Evolutionary conservation across 1,284 basidiomycete genomes (phyloP), one percentile per base, ranked within the genome.

Genomic region (Boletus nobilissimus): DNA sequence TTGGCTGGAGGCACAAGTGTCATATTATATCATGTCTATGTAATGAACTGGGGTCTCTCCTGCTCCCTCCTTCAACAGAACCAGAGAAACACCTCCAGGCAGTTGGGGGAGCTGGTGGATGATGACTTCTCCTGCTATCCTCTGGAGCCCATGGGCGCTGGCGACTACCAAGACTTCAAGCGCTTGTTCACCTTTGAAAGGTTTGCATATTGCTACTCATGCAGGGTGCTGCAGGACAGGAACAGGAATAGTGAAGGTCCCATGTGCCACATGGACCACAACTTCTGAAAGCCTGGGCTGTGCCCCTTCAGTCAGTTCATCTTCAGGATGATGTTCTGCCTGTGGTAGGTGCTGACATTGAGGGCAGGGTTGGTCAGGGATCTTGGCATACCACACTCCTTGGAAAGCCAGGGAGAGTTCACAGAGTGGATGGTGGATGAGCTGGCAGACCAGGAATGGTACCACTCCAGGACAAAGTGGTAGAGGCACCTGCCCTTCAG

Each of bases 51-150:
- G 38, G 51, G 69, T 19, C 46, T 34, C 43, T 46, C 36, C 34
- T 9, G 26, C 34, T 72, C 71, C 26, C 34, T 39, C 57, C 43
- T 72, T 36, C 43, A 40, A 74, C 76, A 77, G 46, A 72, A 76
- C 74, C 76, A 77, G 11, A 77, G 74, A 24, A 77, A 77, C 3
- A 51, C 73, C 6, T 77, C 75, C 1, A 75, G 34, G 26, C 60
- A 76, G 34, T 74, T 76, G 29, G 32, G 26, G 5, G 14, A 57
- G 34, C 19, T 76, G 5, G 8, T 77, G 8, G 16, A 13, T 0
- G 75, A 77, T 7, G 16, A 77, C 64, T 70, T 67, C 9, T 60
- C 62, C 3, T 3, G 9, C 24, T 71, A 57, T 46, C 40, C 57
- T 34, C 9, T 13, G 11, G 39, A 62, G 57, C 57, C 51, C 10